Evolutionary conservation across 1,284 basidiomycete species (phyloP).

Genomic region (Puccinia horiana): DNA sequence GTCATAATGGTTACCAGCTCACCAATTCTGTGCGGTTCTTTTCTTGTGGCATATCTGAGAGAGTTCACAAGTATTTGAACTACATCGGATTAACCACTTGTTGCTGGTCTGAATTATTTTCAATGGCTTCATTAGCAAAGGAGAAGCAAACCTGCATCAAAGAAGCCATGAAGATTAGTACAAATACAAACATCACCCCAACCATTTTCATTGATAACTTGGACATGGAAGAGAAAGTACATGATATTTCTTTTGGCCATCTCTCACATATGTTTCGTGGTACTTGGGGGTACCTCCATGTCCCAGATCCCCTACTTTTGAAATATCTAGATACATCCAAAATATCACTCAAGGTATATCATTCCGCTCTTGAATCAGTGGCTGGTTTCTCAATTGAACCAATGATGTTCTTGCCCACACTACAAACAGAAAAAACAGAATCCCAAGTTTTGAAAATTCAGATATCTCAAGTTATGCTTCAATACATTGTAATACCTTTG

Average conservation of each 20-base stretch:
- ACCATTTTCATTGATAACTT: neutral
- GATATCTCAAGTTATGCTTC: neutral
- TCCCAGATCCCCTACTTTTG: neutral
- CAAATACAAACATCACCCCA: neutral
- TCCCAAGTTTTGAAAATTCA: constrained; percentile 9
- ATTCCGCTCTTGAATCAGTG: neutral
- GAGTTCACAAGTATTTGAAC: neutral
- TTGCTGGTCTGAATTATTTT: neutral
- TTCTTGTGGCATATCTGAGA: neutral
- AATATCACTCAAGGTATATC: neutral
- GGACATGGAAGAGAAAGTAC: neutral
- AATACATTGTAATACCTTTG: neutral
- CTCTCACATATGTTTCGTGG: neutral
- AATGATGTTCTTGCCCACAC: neutral
- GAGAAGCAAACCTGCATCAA: neutral
- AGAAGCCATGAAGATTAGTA: neutral
- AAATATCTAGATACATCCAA: neutral
- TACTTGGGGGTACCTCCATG: neutral
- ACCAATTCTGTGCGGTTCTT: neutral
- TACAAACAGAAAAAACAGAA: neutral
- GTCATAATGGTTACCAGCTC: neutral
- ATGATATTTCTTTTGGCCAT: neutral
- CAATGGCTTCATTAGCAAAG: neutral
- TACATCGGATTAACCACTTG: neutral
- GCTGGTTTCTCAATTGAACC: neutral